These are phyloP conservation scores for Chlamydomonas schloesseri DNA, from an alignment of 139 green algal genomes.

Conservation along the genomic window DNA sequence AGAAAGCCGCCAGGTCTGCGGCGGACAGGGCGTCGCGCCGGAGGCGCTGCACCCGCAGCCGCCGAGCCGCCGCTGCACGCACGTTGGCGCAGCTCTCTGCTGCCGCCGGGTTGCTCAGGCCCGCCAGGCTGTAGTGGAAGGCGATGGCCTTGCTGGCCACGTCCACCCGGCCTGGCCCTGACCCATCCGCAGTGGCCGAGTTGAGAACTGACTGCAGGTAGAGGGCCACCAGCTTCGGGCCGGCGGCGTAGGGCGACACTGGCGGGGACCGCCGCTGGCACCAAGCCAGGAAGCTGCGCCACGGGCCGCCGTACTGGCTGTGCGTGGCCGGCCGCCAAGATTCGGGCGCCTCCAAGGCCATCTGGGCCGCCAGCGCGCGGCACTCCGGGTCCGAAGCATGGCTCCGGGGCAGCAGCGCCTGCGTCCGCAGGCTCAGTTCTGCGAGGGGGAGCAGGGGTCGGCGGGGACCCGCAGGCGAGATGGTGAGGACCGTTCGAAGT, in stretches of 20 bases:
- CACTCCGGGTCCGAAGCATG: background rate
- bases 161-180: background rate
- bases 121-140: background rate
- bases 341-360: background rate
- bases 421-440: background rate
- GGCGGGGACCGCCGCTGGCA: background rate
- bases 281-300: background rate
- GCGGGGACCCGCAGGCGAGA: background rate
- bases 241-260: background rate
- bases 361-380: background rate
- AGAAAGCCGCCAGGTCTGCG: background rate
- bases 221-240: background rate
- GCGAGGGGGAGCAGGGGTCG: background rate
- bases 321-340: background rate
- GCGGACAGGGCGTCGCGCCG: background rate
- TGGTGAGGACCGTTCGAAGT: background rate
- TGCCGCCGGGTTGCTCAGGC: background rate
- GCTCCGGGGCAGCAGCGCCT: background rate
- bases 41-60: background rate
- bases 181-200: background rate
- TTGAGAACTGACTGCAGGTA: background rate
- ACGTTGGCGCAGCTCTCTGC: background rate
- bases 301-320: background rate
- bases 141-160: background rate
- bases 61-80: background rate